These are phyloP conservation scores for Pseudogymnoascus sp. DNA, from an alignment of 2,329 filamentous ascomycete genomes.

Conservation along the genomic window DNA sequence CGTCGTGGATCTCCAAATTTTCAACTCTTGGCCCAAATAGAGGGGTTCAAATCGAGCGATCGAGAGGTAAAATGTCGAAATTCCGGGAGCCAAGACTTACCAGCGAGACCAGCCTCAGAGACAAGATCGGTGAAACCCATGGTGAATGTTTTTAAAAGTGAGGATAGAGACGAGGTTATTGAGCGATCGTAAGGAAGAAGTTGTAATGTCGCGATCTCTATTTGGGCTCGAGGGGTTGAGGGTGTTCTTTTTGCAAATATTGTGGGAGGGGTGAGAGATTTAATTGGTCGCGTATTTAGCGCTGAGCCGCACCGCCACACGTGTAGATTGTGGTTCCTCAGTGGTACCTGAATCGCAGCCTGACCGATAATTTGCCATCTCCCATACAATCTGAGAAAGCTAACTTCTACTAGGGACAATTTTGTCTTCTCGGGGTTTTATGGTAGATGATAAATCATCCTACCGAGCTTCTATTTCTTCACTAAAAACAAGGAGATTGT, in stretches of 20 bases:
- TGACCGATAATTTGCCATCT: conserved; percentile 3
- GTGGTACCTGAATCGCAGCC: conserved; percentile 7
- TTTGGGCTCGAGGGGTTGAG: not conserved
- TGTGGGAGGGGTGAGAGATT: conserved; percentile 8
- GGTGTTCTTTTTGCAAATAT: conserved; percentile 6
- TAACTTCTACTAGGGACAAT: not conserved
- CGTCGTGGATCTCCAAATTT: conserved; percentile 11
- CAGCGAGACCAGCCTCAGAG: conserved; percentile 53
- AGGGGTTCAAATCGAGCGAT: conserved; percentile 7
- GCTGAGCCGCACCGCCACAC: not conserved
- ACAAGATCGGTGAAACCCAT: conserved; percentile 66
- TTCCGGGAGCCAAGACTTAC: conserved; percentile 31
- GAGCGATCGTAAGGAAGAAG: not conserved
- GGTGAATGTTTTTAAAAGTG: conserved; percentile 13
- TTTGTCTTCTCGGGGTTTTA: not conserved
- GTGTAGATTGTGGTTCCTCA: conserved; percentile 2
- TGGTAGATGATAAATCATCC: not conserved
- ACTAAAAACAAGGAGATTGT: not conserved
- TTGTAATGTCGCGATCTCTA: conserved; percentile 8
- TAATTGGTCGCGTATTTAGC: conserved; percentile 9
- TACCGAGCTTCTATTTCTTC: not conserved
- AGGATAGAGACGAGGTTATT: conserved; percentile 4
- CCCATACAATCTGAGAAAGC: not conserved
- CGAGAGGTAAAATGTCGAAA: conserved; percentile 7
- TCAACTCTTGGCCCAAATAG: conserved; percentile 10